phyloP scores from a whole-genome alignment of 1,139 yeast genomes.

The Pichia sp. region DNA sequence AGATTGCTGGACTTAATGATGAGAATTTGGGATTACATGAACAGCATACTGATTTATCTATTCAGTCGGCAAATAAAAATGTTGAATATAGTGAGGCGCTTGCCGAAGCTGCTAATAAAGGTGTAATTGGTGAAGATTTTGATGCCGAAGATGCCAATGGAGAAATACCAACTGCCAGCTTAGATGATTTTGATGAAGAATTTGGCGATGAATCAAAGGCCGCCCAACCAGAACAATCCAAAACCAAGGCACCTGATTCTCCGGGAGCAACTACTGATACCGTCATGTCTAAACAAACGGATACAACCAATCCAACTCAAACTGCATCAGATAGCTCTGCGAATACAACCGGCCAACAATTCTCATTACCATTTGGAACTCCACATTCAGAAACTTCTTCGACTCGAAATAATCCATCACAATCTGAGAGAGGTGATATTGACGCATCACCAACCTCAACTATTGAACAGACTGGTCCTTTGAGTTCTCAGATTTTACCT shows the following conservation, averaged over 20 bases:
- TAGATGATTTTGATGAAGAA: constrained; percentile 33
- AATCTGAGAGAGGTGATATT: constrained; percentile 78
- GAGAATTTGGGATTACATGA: constrained; percentile 36
- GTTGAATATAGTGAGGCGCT: constrained; percentile 28
- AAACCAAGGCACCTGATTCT: constrained; percentile 5
- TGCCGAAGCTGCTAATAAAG: constrained; percentile 30
- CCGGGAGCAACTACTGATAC: background rate
- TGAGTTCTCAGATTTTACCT: constrained; percentile 29
- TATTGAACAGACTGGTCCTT: constrained; percentile 27
- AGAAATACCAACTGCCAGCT: constrained; percentile 32
- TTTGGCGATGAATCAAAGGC: constrained; percentile 12
- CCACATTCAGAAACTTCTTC: constrained; percentile 86
- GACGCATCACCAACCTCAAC: constrained; percentile 41
- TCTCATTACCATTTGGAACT: constrained; percentile 49
- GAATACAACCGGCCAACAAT: constrained; percentile 26
- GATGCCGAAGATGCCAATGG: constrained; percentile 16
- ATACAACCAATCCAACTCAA: constrained; percentile 5
- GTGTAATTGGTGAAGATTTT: constrained; percentile 24
- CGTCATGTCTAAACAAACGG: constrained; percentile 9
- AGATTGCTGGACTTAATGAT: constrained; percentile 36
- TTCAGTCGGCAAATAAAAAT: constrained; percentile 33
- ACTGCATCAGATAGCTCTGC: background rate
- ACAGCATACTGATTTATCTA: constrained; percentile 30
- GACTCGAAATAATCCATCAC: constrained; percentile 87
- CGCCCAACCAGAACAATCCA: background rate